Percentiles rank a stretch among this genome's conserved stretches.
These are phyloP conservation scores for Tilletia caries DNA, from an alignment of 1,284 basidiomycete species.

Conservation along the genomic window DNA sequence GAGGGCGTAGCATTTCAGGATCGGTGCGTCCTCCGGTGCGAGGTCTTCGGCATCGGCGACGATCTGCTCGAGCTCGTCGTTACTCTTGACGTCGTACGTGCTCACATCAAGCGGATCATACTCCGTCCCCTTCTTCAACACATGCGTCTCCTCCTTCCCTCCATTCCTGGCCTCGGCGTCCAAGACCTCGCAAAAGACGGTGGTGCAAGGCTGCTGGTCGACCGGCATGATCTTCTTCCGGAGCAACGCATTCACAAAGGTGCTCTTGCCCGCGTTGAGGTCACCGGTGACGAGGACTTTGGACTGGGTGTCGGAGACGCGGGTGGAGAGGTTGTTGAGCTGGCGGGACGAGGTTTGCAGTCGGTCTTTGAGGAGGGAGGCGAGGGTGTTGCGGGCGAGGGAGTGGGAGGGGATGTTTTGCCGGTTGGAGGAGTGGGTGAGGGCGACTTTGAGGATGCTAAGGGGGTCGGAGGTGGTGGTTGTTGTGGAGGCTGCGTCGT, in stretches of 20 bases:
- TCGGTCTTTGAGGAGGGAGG: slow-evolving; percentile 83
- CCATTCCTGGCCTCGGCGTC: slow-evolving; percentile 77
- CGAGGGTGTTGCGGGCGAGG: slow-evolving; percentile 86
- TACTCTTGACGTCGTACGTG: slow-evolving; percentile 69
- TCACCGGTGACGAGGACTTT: slow-evolving; percentile 99
- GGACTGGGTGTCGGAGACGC: slow-evolving; percentile 86
- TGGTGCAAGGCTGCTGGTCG: slow-evolving; percentile 97
- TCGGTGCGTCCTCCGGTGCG: slow-evolving; percentile 36
- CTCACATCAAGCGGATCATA: slow-evolving; percentile 72
- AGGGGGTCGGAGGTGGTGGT: slow-evolving; percentile 1
- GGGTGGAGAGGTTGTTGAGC: slow-evolving; percentile 76
- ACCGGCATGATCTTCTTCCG: slow-evolving; percentile 78
- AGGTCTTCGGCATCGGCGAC: slow-evolving; percentile 68
- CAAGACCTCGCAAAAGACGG: slow-evolving; percentile 94
- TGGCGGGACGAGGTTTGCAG: slow-evolving; percentile 75
- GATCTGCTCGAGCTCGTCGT: slow-evolving; percentile 75
- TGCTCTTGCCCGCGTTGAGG: slow-evolving; percentile 96
- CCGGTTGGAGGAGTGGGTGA: neutral
- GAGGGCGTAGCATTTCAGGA: slow-evolving; percentile 55
- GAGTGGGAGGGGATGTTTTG: slow-evolving; percentile 59
- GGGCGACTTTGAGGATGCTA: slow-evolving; percentile 6
- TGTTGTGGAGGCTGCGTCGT: neutral
- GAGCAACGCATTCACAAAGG: slow-evolving; percentile 90
- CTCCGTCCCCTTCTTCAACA: slow-evolving; percentile 59
- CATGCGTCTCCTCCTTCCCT: slow-evolving; percentile 76